Evolutionary conservation across 2,329 filamentous ascomycete genomes (phyloP), one percentile per base, ranked within the genome.

Genomic region (Geosmithia flava): DNA sequence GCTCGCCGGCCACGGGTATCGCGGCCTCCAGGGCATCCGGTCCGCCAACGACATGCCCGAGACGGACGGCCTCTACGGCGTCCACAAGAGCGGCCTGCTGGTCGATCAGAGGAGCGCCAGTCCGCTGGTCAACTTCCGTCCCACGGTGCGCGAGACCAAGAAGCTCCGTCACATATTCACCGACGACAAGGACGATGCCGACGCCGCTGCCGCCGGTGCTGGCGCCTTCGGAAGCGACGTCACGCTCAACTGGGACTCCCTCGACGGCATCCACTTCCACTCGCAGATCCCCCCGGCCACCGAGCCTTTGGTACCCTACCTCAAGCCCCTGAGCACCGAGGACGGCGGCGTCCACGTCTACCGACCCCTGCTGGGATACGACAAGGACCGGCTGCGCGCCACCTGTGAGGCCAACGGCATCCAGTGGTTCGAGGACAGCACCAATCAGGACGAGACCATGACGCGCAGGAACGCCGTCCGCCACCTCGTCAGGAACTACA

Each of bases 401-500:
- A 89, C 87, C 0, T 96, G 91, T 58, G 63, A 81, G 51, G 69
- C 75, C n/a, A 75, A 81, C 53, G 65, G 71, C 0, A 67, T 94
- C 10, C 66, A 68, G 1, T 97, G 87, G 85, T 86, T 88, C 53
- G 87, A 93, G 60, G 93, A 98, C 60, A 68, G 71, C 42, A 96
- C 90, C 2, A 98, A 98, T 58, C 63, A 71, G 16, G 85, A 96
- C 56, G 74, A 71, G 8, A 88, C 82, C 0, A 66, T 94, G 50
- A 95, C 93, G 0, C 66, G 74, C 43, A 78, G 93, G 39, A 98
- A 98, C 58, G 81, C 91, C 0, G 71, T 96, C 39, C 79, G 91
- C 30, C 68, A 84, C 60, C 62, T 95, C 42, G 71, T 78, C 19
- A 66, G 70, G 23, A 64, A 74, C 4, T 65, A 81, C 50, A 58